Evolutionary conservation across 352 stramenopile species (phyloP), one percentile per base, ranked within the genome.

Genomic region (Phytophthora sojae): DNA sequence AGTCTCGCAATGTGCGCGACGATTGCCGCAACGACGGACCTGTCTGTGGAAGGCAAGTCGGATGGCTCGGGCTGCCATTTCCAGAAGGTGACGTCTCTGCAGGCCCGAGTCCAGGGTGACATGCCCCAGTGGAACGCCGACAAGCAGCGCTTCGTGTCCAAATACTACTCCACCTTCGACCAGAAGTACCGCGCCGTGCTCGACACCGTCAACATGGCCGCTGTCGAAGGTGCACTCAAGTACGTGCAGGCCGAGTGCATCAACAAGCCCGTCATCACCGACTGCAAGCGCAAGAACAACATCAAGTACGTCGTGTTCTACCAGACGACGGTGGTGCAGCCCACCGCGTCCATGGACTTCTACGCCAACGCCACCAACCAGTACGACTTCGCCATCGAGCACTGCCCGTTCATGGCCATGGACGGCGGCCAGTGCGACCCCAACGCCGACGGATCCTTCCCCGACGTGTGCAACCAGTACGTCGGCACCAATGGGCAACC

Each of bases 201-300:
- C 1, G 80, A 88, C 67, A 86, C 80, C 35, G 80, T 88, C 55
- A 88, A 88, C 59, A 85, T 78, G 67, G 80, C 80, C 15, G 62
- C 77, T 0, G 73, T 91, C 2, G 83, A 91, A 67, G 77, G 81
- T 30, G 82, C 78, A 25, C 75, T 91, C 54, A 90, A 85, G 61
- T 89, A 91, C 61, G 77, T 90, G 1, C 77, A 86, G 55, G 79
- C 84, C 9, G 84, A 92, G 54, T 83, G 79, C 67, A 90, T 92
- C 64, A 88, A 88, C 61, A 25, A 64, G 2, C 75, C 67, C 1
- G 77, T 78, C 3, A 57, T 85, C 17, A 65, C 57, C 25, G 57
- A 82, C 56, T 89, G 81, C 62, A 68, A 70, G 37, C 83, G 39
- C 39, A 51, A 89, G 57, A 92, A 84, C 70, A 82, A 70, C 56